A percentile compares a stretch with the other conserved stretches of the same genome.
Evolutionary conservation across 164 flowering plant species (phyloP).

Genomic region (Vitis cinerea): DNA sequence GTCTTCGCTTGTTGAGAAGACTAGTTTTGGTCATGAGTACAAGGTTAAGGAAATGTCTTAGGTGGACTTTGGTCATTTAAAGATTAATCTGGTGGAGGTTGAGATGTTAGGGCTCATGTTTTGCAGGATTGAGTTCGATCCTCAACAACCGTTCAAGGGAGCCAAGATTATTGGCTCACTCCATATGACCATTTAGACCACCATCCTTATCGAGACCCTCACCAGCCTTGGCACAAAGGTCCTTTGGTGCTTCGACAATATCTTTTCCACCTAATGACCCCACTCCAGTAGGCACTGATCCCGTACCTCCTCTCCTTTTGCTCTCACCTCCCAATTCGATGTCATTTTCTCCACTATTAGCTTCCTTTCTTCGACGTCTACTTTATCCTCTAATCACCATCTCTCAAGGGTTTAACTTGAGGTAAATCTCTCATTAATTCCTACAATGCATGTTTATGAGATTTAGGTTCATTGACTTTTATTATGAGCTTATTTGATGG

Average conservation of each 20-base stretch:
- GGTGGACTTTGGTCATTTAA: constrained; percentile 79
- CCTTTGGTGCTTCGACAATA: constrained; percentile 81
- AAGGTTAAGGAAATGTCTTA: constrained; percentile 78
- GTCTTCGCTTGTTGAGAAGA: constrained; percentile 58
- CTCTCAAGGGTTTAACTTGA: too few species aligned
- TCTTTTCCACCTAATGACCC: constrained; percentile 30
- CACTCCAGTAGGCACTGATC: too few species aligned
- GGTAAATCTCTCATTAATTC: too few species aligned
- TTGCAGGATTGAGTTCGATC: constrained; percentile 65
- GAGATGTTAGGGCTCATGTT: constrained; percentile 78
- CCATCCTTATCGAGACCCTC: constrained; percentile 70
- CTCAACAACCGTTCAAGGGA: constrained; percentile 70
- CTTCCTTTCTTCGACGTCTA: too few species aligned
- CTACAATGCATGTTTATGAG: too few species aligned
- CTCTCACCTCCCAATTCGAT: too few species aligned
- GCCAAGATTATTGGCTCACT: constrained; percentile 72
- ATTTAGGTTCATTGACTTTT: too few species aligned
- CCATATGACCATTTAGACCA: constrained; percentile 83
- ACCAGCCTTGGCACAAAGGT: constrained; percentile 77
- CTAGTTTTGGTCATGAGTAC: constrained; percentile 65
- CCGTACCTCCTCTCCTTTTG: too few species aligned
- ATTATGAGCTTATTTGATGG: too few species aligned
- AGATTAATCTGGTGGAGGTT: constrained; percentile 72
- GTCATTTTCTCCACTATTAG: too few species aligned
- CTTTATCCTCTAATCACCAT: too few species aligned